Evolutionary conservation across 1,284 basidiomycete species (phyloP).

Genomic region (Cutaneotrichosporon sp.): DNA sequence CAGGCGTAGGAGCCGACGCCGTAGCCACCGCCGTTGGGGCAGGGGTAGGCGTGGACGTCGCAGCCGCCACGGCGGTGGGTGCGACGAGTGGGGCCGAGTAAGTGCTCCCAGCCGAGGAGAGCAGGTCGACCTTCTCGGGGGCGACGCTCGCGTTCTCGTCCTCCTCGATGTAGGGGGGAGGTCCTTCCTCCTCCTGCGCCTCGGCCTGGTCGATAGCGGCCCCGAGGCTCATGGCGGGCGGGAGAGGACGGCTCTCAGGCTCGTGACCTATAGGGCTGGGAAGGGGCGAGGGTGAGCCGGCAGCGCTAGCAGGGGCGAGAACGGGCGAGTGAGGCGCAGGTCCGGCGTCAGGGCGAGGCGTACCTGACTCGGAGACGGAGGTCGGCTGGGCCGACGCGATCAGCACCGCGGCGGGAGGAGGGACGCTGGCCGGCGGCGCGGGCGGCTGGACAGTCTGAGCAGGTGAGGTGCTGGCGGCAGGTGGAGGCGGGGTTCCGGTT

Average conservation of each 20-base stretch:
- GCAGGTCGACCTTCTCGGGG: not conserved
- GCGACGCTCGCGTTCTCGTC: slow-evolving; percentile 5
- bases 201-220: not conserved
- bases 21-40: not conserved
- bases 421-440: not conserved
- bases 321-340: not conserved
- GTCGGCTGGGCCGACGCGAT: not conserved
- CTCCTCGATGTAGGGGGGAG: slow-evolving; percentile 7
- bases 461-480: not conserved
- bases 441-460: not conserved
- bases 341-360: not conserved
- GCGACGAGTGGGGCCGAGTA: not conserved
- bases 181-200: not conserved
- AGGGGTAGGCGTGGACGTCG: not conserved
- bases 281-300: not conserved
- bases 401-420: not conserved
- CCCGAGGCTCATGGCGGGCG: slow-evolving; percentile 1
- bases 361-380: not conserved
- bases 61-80: not conserved
- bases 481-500: not conserved
- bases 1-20: not conserved
- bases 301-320: not conserved
- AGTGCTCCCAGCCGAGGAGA: not conserved
- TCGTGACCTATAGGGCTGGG: not conserved
- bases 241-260: not conserved